Evolutionary conservation across 306 rosid genomes (phyloP), one percentile per base, ranked within the genome.

Genomic region (Spatholobus suberectus): DNA sequence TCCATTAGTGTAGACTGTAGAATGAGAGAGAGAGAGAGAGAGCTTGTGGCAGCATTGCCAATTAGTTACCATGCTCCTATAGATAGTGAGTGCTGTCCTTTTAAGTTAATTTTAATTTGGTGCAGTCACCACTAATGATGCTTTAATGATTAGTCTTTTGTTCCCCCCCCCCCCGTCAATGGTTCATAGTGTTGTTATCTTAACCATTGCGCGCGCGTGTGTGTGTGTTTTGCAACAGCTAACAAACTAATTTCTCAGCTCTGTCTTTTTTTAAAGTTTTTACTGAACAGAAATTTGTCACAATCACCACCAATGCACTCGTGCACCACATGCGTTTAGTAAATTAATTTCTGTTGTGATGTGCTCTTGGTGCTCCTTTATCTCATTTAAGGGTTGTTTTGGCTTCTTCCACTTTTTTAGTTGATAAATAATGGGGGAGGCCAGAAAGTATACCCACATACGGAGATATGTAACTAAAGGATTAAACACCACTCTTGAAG

Each of bases 21-120:
- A 82, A 58, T 66, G 77, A 21, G 85, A 32, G 83, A 26, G 75
- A 27, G 82, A 62, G 3, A 62, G 77, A 81, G 69, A 13, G 68
- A 72, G 55, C 44, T 78, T 70, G 71, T 62, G 67, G 80, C 70
- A 71, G 61, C 70, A 74, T 66, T 82, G 49, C 80, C 59, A 81
- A 81, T 82, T n/a, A n/a, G n/a, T n/a, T 80, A 83, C 72, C 76
- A 78, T 61, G 84, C 85, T 83, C 49, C 67, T 75, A 79, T 54
- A 69, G 37, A 69, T 62, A 43, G 51, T 24, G 23, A 57, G 73
- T 78, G 77, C 29, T 81, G 86, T 84, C 73, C 81, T 68, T 78
- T 80, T 83, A 83, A 70, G 81, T 46, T 76, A 77, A 66, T 81
- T 68, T 37, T 65, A 82, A 75, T 80, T 70, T 79, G 66, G 73